These are phyloP conservation scores for Schizosaccharomyces osmophilus DNA, from an alignment of 805 yeast species.

Conservation along the genomic window DNA sequence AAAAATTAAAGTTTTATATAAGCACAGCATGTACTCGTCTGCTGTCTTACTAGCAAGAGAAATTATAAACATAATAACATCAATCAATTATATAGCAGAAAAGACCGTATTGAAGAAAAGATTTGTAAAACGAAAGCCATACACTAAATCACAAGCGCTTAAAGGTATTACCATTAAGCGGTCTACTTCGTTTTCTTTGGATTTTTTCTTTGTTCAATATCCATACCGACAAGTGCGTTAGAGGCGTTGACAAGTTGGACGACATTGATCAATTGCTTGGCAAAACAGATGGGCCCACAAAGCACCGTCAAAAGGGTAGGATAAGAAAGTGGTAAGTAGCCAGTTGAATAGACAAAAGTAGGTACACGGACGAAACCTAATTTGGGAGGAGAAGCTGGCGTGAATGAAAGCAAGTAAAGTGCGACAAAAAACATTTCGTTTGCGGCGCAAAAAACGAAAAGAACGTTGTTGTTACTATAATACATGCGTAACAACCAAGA, in stretches of 20 bases:
- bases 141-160: too few species aligned
- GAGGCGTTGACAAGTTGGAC: constrained; percentile 79
- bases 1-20: too few species aligned
- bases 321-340: constrained; percentile 22
- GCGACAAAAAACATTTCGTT: constrained; percentile 88
- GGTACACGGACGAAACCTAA: constrained; percentile 12
- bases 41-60: too few species aligned
- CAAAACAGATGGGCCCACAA: constrained; percentile 66
- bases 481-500: constrained; percentile 57
- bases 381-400: constrained; percentile 19
- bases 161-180: not conserved
- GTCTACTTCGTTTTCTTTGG: not conserved
- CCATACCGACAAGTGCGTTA: constrained; percentile 48
- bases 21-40: too few species aligned
- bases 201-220: constrained; percentile 28
- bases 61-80: not conserved
- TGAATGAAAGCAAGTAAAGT: constrained; percentile 50
- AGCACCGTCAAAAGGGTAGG: constrained; percentile 34
- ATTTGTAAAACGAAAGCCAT: too few species aligned
- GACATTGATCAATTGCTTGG: constrained; percentile 74
- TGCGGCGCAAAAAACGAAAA: constrained; percentile 74
- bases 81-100: not conserved
- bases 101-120: not conserved
- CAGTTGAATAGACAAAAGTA: not conserved
- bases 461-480: constrained; percentile 61